Conservation (phyloP, 129 eudicot species). For the Pulicaria dysenterica region DNA sequence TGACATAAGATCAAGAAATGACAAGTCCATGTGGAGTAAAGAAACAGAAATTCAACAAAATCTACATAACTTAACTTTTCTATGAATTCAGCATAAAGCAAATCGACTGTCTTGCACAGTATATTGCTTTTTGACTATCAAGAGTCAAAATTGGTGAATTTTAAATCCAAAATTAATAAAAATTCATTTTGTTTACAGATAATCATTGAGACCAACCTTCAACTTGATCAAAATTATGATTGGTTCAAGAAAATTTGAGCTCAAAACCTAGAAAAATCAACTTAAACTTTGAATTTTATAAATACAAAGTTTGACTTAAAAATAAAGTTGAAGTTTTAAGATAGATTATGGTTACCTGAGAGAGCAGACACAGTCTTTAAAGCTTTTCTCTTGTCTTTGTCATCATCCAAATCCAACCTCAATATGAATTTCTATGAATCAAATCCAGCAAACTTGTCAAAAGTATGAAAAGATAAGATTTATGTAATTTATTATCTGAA, state of each 20-base stretch:
- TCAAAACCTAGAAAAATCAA: not conserved
- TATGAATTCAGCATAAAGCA: conserved; percentile 27
- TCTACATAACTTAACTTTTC: conserved; percentile 12
- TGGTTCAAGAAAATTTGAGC: not conserved
- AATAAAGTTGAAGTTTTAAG: not conserved
- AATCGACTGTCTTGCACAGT: conserved; percentile 17
- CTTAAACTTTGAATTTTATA: not conserved
- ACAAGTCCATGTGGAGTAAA: conserved; percentile 45
- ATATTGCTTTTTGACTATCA: conserved; percentile 27
- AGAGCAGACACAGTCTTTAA: conserved; percentile 74
- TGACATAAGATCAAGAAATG: conserved; percentile 39
- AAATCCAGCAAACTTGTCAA: conserved; percentile 11
- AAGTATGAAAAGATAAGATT: not conserved
- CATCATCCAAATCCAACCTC: conserved; percentile 79
- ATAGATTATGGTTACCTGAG: conserved; percentile 51
- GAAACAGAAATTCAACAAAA: conserved; percentile 36
- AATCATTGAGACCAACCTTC: not conserved
- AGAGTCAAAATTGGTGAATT: conserved; percentile 12
- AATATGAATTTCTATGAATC: conserved; percentile 63
- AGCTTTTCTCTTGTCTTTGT: conserved; percentile 72
- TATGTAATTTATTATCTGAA: not conserved
- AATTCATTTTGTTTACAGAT: not conserved
- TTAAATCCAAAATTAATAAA: conserved; percentile 13
- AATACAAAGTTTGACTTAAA: not conserved
- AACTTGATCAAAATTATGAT: conserved; percentile 6